Base-by-base conservation (phyloP, 495 filamentous ascomycete species). In the Talaromyces nanjingensis region DNA sequence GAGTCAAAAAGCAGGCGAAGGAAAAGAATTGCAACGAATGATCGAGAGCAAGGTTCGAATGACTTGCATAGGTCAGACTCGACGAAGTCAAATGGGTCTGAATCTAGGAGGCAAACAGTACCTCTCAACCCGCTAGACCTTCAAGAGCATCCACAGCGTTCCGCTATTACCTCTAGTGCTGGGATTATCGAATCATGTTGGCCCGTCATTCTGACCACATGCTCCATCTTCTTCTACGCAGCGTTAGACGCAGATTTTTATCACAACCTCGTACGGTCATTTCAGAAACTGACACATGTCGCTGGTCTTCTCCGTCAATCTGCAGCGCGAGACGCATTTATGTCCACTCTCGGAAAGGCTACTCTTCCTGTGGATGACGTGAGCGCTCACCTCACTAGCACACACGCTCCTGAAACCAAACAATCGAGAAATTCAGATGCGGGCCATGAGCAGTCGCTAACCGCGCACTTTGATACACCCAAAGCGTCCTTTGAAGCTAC, bases 241-340 rank as follows among this genome's bases (percentile, higher is more conserved):
- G 86, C 92, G 0, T 75, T 98, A 9, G 94, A 98, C 69, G 87
- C 91, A n/a, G 93, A 96, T 47, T 96, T 92, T 65, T 98, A 96
- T 65, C 92, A 96, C 66, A 87, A 86, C 25, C 82, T 98, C 2
- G 92, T 98, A n/a, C 84, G 93, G 57, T 89, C 92, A 0, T 93
- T 98, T 67, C 94, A 98, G 69, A 96, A 96, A 68, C 89, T 98
- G 70, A 89, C 96, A 1, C 94, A 98, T 71, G 94, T 97, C 7
- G 91, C 94, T 22, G 94, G 94, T 14, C 79, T 98, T 62, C 78
- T 98, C 20, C 84, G 90, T 59, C 83, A 97, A 20, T 78, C 82
- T 25, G 97, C 94, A 2, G 91, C 94, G 11, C 80, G 96, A 62
- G 94, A 98, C 81, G 93, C 94, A 4, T 96, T 98, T 66, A 77